phyloP scores from a whole-genome alignment of 129 eudicot species.

The Flaveria brownii region DNA sequence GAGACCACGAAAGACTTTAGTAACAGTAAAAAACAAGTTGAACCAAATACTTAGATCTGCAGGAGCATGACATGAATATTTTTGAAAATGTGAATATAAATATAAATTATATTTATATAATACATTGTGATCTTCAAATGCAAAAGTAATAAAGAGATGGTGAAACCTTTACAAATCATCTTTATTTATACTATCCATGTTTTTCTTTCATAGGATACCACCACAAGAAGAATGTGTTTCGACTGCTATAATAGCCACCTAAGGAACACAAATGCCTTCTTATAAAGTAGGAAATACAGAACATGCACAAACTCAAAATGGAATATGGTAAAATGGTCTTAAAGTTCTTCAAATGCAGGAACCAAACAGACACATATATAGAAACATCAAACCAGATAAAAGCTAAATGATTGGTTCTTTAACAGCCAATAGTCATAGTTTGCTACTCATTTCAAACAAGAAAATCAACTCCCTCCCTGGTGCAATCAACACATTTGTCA shows the following conservation, averaged over 20 bases:
- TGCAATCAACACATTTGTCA: no score
- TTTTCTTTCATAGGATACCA: neutral
- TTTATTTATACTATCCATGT: neutral
- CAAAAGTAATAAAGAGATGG: neutral
- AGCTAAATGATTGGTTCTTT: neutral
- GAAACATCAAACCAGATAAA: neutral
- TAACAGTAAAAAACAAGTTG: neutral
- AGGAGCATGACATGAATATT: neutral
- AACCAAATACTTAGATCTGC: neutral
- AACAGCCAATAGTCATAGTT: neutral
- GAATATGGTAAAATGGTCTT: neutral
- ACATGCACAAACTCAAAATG: neutral
- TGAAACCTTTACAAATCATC: neutral
- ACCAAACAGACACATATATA: no score
- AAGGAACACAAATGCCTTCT: no score
- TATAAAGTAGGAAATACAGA: no score
- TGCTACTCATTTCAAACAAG: neutral
- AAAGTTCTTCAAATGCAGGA: neutral
- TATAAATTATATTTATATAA: no score
- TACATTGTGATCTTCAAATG: neutral
- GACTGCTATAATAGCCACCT: neutral
- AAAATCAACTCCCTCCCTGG: neutral
- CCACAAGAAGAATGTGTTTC: neutral
- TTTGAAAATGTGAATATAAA: neutral
- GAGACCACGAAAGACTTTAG: neutral